Percentiles rank a stretch among this genome's conserved stretches.
These are phyloP conservation scores for Ecytonucleospora hepatopenaei DNA, from an alignment of 371 early-diverging fungal species.

Conservation along the genomic window DNA sequence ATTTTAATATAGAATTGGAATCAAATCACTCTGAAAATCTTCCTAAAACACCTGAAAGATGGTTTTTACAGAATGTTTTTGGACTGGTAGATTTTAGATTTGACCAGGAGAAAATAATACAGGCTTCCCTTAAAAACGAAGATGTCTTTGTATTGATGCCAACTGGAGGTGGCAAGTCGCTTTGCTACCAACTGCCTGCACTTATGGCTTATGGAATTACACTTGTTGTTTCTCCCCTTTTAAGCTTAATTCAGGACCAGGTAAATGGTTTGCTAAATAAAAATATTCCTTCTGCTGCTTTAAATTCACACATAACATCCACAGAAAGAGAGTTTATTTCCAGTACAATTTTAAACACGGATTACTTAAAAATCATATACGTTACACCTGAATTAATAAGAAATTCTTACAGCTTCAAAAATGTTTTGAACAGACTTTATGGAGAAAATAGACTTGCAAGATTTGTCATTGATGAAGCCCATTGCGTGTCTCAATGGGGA, in stretches of 20 bases:
- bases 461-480: conserved; percentile 95
- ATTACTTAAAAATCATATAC: conserved; percentile 65
- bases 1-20: too few relatives aligned
- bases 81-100: conserved; percentile 68
- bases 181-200: conserved; percentile 93
- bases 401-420: conserved; percentile 62
- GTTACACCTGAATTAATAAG: conserved; percentile 83
- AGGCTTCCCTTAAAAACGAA: conserved; percentile 68
- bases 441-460: conserved; percentile 45
- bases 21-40: too few relatives aligned
- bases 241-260: conserved; percentile 93
- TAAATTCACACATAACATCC: conserved; percentile 57
- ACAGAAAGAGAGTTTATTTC: conserved; percentile 60
- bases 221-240: conserved; percentile 81
- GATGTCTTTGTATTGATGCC: conserved; percentile 98
- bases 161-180: conserved; percentile 93
- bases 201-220: conserved; percentile 67
- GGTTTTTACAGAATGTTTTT: conserved; percentile 58
- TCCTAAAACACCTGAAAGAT: too few relatives aligned
- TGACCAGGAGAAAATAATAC: conserved; percentile 82
- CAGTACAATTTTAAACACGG: conserved; percentile 54
- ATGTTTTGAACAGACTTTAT: conserved; percentile 58
- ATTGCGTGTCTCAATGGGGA: conserved; percentile 90
- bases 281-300: conserved; percentile 66
- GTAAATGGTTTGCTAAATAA: conserved; percentile 65